Percentiles rank a stretch among this genome's conserved stretches.
Evolutionary conservation across 441 rosid genomes (phyloP).

Genomic region (Gossypium laxum): DNA sequence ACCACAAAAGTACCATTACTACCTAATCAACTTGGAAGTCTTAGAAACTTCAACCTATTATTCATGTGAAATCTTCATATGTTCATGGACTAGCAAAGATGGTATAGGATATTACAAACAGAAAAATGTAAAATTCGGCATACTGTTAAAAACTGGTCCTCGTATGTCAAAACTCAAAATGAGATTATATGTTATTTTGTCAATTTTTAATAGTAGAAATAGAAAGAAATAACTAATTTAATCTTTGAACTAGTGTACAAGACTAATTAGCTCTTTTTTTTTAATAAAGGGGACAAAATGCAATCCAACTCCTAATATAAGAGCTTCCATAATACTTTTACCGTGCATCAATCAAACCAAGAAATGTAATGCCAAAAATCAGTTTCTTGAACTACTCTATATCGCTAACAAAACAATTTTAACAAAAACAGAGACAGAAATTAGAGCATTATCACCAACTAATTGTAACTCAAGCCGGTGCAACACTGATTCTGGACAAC

Average conservation of each 20-base stretch:
- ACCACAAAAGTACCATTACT: not conserved
- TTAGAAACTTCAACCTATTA: not conserved
- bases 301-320: too few species aligned
- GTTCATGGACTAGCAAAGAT: not conserved
- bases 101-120: not conserved
- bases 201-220: too few species aligned
- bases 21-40: not conserved
- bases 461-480: constrained; percentile 19
- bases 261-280: too few species aligned
- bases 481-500: constrained; percentile 27
- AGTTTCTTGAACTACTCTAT: not conserved
- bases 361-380: not conserved
- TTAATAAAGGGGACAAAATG: too few species aligned
- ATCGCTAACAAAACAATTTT: not conserved
- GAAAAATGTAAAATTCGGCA: not conserved
- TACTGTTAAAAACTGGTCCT: not conserved
- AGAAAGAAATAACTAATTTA: too few species aligned
- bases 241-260: too few species aligned
- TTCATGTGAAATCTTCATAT: not conserved
- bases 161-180: too few species aligned
- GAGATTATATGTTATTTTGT: too few species aligned
- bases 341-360: not conserved
- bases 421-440: not conserved
- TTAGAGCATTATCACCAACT: not conserved
- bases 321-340: too few species aligned